These are phyloP conservation scores for Trichophyton simii DNA, from an alignment of 2,329 filamentous ascomycete genomes.

Conservation along the genomic window DNA sequence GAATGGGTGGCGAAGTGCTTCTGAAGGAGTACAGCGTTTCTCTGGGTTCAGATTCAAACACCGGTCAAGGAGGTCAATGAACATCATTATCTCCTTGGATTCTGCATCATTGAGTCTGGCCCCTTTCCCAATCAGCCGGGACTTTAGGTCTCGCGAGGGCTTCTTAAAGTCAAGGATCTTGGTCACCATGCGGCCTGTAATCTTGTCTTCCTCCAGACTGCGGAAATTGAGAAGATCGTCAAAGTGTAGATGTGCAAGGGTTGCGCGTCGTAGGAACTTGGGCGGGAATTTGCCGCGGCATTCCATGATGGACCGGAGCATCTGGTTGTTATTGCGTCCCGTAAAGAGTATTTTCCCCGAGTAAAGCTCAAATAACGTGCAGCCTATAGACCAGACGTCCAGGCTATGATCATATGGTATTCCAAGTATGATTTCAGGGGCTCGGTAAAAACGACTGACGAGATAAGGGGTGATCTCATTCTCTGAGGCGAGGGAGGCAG, in stretches of 20 bases:
- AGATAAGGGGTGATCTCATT: conserved; percentile 90
- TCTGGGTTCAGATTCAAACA: conserved; percentile 85
- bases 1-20: conserved; percentile 83
- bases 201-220: conserved; percentile 73
- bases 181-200: conserved; percentile 62
- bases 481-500: conserved; percentile 83
- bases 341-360: conserved; percentile 96
- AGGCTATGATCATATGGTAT: conserved; percentile 89
- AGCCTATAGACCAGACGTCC: conserved; percentile 96
- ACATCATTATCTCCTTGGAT: conserved; percentile 63
- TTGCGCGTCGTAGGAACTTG: conserved; percentile 74
- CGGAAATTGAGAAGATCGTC: conserved; percentile 73
- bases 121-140: conserved; percentile 59
- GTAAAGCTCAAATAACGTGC: conserved; percentile 91
- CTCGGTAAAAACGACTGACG: conserved; percentile 92
- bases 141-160: conserved; percentile 68
- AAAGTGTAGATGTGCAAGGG: conserved; percentile 66
- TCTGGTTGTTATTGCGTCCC: conserved; percentile 92
- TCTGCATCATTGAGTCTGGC: conserved; percentile 63
- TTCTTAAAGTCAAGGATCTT: conserved; percentile 43
- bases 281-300: conserved; percentile 82
- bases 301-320: conserved; percentile 94
- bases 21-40: conserved; percentile 73
- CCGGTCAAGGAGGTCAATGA: conserved; percentile 76
- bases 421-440: conserved; percentile 93